Conservation (phyloP, 306 rosid species). For the Lablab purpureus region DNA sequence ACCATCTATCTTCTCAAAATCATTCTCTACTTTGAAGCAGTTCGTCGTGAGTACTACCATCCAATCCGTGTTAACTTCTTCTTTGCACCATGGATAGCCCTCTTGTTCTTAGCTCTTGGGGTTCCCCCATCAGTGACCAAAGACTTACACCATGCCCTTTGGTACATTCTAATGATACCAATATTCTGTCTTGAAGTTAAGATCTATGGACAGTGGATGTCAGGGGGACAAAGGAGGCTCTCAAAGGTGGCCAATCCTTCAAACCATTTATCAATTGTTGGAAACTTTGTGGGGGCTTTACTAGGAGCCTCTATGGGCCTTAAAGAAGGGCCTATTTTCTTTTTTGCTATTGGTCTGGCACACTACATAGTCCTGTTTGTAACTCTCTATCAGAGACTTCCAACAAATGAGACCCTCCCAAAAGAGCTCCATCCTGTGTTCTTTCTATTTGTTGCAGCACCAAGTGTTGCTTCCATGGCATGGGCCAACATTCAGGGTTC, state of each 20-base stretch:
- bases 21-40: constrained; percentile 84
- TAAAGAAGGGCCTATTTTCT: constrained; percentile 88
- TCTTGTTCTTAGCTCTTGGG: constrained; percentile 78
- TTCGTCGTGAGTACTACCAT: constrained; percentile 89
- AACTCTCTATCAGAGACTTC: constrained; percentile 90
- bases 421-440: constrained; percentile 95
- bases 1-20: constrained; percentile 65
- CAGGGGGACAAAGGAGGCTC: constrained; percentile 87
- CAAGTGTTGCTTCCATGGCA: constrained; percentile 96
- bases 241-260: constrained; percentile 92
- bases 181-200: constrained; percentile 79
- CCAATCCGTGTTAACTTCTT: constrained; percentile 91
- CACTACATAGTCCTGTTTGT: constrained; percentile 86
- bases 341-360: constrained; percentile 87
- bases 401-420: constrained; percentile 87
- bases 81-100: constrained; percentile 90
- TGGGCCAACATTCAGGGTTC: constrained; percentile 91
- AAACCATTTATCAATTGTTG: constrained; percentile 81
- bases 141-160: constrained; percentile 58
- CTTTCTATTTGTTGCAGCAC: constrained; percentile 92
- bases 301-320: constrained; percentile 91
- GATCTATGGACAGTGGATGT: constrained; percentile 99
- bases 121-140: constrained; percentile 72
- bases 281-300: constrained; percentile 91
- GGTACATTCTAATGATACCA: constrained; percentile 92